Evolutionary conservation across 2,329 filamentous ascomycete genomes (phyloP).

Genomic region (Chaetomium olivaceum): DNA sequence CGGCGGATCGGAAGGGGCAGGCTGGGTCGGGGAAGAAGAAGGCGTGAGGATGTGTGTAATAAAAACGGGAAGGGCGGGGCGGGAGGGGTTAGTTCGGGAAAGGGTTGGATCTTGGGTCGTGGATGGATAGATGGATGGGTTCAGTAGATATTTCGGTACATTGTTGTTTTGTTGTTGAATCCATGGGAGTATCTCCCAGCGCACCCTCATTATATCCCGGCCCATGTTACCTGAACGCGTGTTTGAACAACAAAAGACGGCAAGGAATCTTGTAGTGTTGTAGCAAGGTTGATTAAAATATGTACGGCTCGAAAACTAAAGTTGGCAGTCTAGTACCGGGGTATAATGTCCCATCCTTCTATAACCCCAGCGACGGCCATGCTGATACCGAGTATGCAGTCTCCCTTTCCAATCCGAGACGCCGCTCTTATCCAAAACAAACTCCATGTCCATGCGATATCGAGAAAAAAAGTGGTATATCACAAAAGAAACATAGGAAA

Average conservation of each 20-base stretch:
- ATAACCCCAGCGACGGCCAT: slow-evolving; percentile 1
- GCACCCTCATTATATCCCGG: not conserved
- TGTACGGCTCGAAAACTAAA: slow-evolving; percentile 3
- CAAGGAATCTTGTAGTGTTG: not conserved
- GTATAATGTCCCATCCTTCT: slow-evolving; percentile 15
- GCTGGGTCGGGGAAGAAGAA: slow-evolving; percentile 30
- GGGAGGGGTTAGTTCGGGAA: not conserved
- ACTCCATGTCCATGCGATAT: slow-evolving; percentile 1
- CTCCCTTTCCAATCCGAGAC: not conserved
- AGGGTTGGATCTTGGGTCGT: not conserved
- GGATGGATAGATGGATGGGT: not conserved
- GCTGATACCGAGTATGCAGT: slow-evolving; percentile 5
- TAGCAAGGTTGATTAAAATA: slow-evolving; percentile 1
- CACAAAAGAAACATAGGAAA: not conserved
- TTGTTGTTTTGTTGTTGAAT: not conserved
- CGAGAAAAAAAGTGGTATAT: not conserved
- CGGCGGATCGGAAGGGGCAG: slow-evolving; percentile 24
- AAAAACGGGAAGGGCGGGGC: not conserved
- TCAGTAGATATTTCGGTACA: not conserved
- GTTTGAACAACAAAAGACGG: not conserved
- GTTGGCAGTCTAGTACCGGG: slow-evolving; percentile 10
- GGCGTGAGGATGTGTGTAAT: not conserved
- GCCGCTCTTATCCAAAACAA: not conserved
- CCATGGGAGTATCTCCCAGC: not conserved
- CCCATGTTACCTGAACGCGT: not conserved